A percentile compares a stretch with the other conserved stretches of the same genome.
Evolutionary conservation across 1,139 yeast genomes (phyloP).

Genomic region (Yamadazyma mexicana): DNA sequence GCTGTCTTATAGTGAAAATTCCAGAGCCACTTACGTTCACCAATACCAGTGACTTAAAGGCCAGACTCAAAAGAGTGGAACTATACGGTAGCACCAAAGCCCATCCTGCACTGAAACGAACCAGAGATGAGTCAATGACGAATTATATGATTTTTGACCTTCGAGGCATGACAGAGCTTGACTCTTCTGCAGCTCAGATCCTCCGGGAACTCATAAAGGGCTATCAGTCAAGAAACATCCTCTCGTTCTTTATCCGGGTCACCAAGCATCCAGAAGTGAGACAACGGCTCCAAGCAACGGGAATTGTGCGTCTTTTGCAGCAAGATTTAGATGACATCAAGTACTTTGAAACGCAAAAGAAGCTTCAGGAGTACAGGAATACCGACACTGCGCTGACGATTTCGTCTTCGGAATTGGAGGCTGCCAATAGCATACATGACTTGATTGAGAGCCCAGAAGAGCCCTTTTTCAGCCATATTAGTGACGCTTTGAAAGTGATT

Average conservation of each 20-base stretch:
- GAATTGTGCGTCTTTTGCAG: constrained; percentile 28
- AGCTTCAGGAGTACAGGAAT: background rate
- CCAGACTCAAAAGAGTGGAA: constrained; percentile 76
- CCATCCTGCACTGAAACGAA: constrained; percentile 77
- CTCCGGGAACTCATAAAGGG: constrained; percentile 58
- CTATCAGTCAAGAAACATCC: constrained; percentile 56
- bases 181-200: constrained; percentile 84
- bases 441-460: constrained; percentile 27
- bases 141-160: constrained; percentile 76
- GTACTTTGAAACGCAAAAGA: constrained; percentile 27
- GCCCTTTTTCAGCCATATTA: constrained; percentile 43
- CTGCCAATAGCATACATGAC: constrained; percentile 19
- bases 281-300: constrained; percentile 30
- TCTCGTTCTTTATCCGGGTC: constrained; percentile 67
- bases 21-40: constrained; percentile 95
- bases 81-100: constrained; percentile 78
- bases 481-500: constrained; percentile 43
- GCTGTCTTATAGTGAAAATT: constrained; percentile 80
- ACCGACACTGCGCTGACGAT: constrained; percentile 1
- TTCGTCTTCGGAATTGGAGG: constrained; percentile 10
- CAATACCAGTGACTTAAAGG: constrained; percentile 78
- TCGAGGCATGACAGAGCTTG: constrained; percentile 83
- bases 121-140: constrained; percentile 55
- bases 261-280: constrained; percentile 39
- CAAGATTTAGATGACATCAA: constrained; percentile 27